Base-by-base conservation (phyloP, 495 filamentous ascomycete genomes). In the Podospora fimiseda region DNA sequence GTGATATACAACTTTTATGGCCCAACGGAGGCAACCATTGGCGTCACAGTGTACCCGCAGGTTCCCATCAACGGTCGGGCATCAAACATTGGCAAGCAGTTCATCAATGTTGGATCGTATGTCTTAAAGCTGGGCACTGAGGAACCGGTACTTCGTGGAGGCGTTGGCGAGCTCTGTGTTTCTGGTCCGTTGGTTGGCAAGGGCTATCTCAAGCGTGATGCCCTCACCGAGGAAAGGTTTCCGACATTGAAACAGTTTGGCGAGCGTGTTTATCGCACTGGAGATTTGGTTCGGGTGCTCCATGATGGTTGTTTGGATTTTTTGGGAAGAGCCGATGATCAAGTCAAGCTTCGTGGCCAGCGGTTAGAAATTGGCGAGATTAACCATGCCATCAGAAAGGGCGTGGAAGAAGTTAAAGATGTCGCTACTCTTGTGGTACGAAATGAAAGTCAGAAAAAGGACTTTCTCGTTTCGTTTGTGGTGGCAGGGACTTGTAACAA, bases 1-100 rank as follows among this genome's bases (percentile, higher is more conserved):
- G 80, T 80, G 18, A 84, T 90, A n/a, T 85, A 87, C 66, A 90
- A 90, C 57, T 84, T 82, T 20, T 85, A 82, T 50, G 91, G 91
- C 4, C 91, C 91, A 1, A 96, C 90, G 0, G 91, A 96, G 63
- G 83, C 86, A 0, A 95, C 91, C 0, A 96, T 96, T 58, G 91
- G 91, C 3, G 84, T 86, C 40, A 88, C 86, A 0, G 89, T 90
- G 67, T 90, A 83, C 54, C 80, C 83, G 9, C 77, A 84, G 33
- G 86, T 95, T 33, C 82, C 82, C 1, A 58, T 66, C 18, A 82
- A 82, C 45, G 89, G 87, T 7, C 87, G 86, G 48, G 73, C 89
- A 1, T 85, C 86, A 2, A 95, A 96, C 67, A 95, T 96, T 55
- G 91, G 91, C 0, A 77, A 70, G 18, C 88, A 89, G 52, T 89